Evolutionary conservation across 1,284 basidiomycete genomes (phyloP), one percentile per base, ranked within the genome.

Genomic region (Microbotryum saponariae): DNA sequence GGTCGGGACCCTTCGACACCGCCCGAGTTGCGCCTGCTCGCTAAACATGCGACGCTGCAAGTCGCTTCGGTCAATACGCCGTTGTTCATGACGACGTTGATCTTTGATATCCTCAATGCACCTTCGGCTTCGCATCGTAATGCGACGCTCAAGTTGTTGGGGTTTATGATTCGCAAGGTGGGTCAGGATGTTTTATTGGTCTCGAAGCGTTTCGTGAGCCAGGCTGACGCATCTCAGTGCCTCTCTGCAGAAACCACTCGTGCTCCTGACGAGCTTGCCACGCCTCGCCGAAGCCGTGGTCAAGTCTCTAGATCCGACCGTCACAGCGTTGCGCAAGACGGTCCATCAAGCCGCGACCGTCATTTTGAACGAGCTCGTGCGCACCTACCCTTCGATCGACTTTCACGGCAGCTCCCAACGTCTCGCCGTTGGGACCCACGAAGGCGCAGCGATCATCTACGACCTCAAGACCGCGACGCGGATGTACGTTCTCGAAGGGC

Each of bases 391-490:
- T 0, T 87, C 85, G 0, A 85, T 97, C 16, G 90, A 91, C 74
- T 97, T 98, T 74, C 88, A 96, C 73, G 84, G 85, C 74, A 77
- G 80, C 2, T 85, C 84, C 2, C 94, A 98, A 74, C 84, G 89
- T 9, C 82, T 98, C 1, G 91, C 88, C 0, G 92, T 97, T 0
- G 96, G 96, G 0, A 97, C 94, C 0, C 85, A 84, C 66, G 96
- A 98, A 59, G 71, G 72, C 9, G 75, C 75, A 6, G 72, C 74
- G 42, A 85, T 97, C 68, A 91, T 97, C 84, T 97, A 97, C 75
- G 96, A 98, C 73, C 81, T 98, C 56, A 97, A 97, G 76, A 92
- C 92, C 0, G 92, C 91, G 0, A 97, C 90, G 2, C 83, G 94
- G 14, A 79, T 98, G 8, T 97, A 97, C 73, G 89, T 98, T 0